Evolutionary conservation across 2,329 filamentous ascomycete species (phyloP), one percentile per base, ranked within the genome.

Genomic region (Myriosclerotinia curreyana): DNA sequence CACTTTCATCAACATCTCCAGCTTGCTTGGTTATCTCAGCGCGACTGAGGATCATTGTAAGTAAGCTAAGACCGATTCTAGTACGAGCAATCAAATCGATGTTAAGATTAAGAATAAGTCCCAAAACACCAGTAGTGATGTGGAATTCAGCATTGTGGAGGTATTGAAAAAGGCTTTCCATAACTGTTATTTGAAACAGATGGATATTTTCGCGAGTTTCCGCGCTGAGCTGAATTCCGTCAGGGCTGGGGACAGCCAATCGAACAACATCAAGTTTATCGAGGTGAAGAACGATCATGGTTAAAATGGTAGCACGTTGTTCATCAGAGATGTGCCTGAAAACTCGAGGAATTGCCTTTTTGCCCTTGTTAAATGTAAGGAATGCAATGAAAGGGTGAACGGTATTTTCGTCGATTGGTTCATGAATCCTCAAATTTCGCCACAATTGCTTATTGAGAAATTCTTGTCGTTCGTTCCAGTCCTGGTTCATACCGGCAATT

Each of bases 301-400:
- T 99, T 67, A 99, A 82, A 67, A 98, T 92, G 0, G 93, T 98
- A 28, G 95, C 93, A 58, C 94, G 91, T 77, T 98, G 93, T 74
- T 97, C 90, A 67, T 93, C 90, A 68, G 90, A 90, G 60, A 97
- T 90, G 73, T 97, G 92, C 51, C 92, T 89, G 84, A 98, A 98
- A 61, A 98, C 90, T 63, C 95, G 91, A 58, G 92, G 92, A 66
- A 99, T 92, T 1, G 91, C 91, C 79, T 95, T 96, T 80, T 97
- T 98, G 73, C 95, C 95, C 80, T 99, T 99, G 70, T 88, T 86
- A 73, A 95, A 96, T 5, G 93, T 96, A 54, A 99, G 81, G 76
- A 99, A 94, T 54, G 93, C 91, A 70, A 99, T 97, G 78, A 99
- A 99, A 0, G 95, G 95, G 75, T 99, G 95, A 22, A 87, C 82